Evolutionary conservation across 208 protist species (phyloP), one percentile per base, ranked within the genome.

Genomic region (Trypanosoma vivax): DNA sequence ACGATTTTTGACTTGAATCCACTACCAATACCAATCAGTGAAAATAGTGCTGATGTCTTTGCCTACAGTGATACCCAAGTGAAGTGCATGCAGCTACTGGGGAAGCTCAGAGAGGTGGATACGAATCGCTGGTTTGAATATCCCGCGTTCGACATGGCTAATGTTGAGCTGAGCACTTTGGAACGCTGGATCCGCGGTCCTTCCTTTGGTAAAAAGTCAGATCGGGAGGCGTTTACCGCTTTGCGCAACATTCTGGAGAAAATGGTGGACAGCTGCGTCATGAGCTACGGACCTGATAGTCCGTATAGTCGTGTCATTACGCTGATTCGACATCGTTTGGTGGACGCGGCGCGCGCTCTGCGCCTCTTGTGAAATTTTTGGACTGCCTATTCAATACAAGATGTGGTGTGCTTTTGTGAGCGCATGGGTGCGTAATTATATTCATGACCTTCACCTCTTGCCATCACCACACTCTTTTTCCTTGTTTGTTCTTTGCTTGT

Each of bases 211-310:
- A 40, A 37, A 18, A 90, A 89, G 45, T 71, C 71, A 11, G 64
- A 65, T 11, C 73, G 77, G 10, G 79, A 65, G 28, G 79, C 80
- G 3, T 94, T 88, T 48, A 60, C 73, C 10, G 71, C 82, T 31
- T 43, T 94, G 11, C 69, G 79, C 7, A 57, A 69, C 10, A 69
- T 81, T 18, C 58, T 94, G 41, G 82, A 94, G 60, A 60, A 66
- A 11, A 94, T 94, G 79, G 86, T 87, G 46, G 79, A 94, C 56
- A 58, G 50, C 35, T 94, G 86, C 50, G 80, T 94, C 42, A 35
- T 60, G 24, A 71, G 60, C 50, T 87, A 94, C 47, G 86, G 86
- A 7, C 86, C 86, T 1, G 79, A 51, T 3, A 74, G 85, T 43
- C 62, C 46, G 7, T 90, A 76, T 59, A 89, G 77, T 56, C 61